Evolutionary conservation across 2,329 filamentous ascomycete genomes (phyloP).

Genomic region (Exophiala spinifera): DNA sequence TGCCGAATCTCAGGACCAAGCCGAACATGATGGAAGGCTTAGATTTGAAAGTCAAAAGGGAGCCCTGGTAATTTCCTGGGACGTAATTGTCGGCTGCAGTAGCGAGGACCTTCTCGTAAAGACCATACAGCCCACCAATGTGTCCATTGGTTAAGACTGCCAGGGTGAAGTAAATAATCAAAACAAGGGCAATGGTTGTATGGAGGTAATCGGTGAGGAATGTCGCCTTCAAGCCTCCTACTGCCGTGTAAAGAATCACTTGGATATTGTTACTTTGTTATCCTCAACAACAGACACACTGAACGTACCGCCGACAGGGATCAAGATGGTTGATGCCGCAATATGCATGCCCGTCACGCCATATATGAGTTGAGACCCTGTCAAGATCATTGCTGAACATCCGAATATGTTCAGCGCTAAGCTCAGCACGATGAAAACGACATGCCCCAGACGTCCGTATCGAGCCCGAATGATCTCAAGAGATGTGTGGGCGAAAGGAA

Average conservation of each 20-base stretch:
- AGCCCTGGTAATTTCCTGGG: constrained; percentile 71
- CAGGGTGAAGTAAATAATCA: constrained; percentile 73
- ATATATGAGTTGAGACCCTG: constrained; percentile 34
- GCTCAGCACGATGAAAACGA: constrained; percentile 77
- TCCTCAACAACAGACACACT: no score
- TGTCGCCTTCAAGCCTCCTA: constrained; percentile 56
- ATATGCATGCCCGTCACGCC: constrained; percentile 71
- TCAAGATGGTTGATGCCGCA: constrained; percentile 75
- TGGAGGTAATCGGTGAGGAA: constrained; percentile 76
- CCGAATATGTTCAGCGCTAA: constrained; percentile 82
- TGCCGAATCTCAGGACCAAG: constrained; percentile 81
- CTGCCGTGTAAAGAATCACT: constrained; percentile 73
- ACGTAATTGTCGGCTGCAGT: no score
- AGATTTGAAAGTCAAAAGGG: constrained; percentile 83
- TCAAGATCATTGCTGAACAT: constrained; percentile 48
- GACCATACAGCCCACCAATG: no score
- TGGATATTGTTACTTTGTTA: no score
- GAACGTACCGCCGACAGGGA: constrained; percentile 78
- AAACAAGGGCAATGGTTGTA: constrained; percentile 67
- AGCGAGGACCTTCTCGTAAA: no score
- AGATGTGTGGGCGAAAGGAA: constrained; percentile 50
- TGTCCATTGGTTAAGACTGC: no score
- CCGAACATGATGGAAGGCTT: constrained; percentile 82
- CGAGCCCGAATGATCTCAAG: constrained; percentile 78
- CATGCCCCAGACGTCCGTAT: constrained; percentile 71